Evolutionary conservation across 768 basidiomycete species (phyloP).

Genomic region (Rhizopogon vesiculosus): DNA sequence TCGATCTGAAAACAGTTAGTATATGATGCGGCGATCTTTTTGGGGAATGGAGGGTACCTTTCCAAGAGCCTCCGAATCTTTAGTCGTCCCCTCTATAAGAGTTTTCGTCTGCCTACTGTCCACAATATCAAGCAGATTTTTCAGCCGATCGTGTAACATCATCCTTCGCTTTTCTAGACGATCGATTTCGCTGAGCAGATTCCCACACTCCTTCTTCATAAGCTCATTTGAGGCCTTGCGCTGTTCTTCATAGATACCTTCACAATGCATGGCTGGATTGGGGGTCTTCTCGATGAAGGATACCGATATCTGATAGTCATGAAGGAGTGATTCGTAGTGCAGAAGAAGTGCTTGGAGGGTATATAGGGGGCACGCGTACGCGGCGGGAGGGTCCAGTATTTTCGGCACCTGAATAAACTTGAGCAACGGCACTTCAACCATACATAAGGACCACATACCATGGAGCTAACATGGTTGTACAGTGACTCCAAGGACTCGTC

Average conservation of each 20-base stretch:
- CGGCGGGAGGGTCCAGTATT: slow-evolving; percentile 34
- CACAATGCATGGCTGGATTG: slow-evolving; percentile 41
- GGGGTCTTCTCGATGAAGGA: slow-evolving; percentile 41
- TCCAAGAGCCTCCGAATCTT: slow-evolving; percentile 19
- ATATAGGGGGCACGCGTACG: slow-evolving; percentile 44
- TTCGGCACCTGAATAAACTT: slow-evolving; percentile 37
- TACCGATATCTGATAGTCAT: slow-evolving; percentile 49
- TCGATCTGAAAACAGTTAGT: too few species aligned
- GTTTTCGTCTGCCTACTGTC: slow-evolving; percentile 49
- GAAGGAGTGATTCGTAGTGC: slow-evolving; percentile 48
- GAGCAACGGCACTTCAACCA: neutral
- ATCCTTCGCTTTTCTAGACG: slow-evolving; percentile 35
- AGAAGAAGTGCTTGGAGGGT: slow-evolving; percentile 53
- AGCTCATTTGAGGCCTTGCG: slow-evolving; percentile 22
- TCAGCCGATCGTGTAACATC: slow-evolving; percentile 24
- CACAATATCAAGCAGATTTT: slow-evolving; percentile 37
- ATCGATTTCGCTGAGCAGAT: slow-evolving; percentile 44
- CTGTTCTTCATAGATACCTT: slow-evolving; percentile 4
- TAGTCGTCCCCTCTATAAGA: slow-evolving; percentile 40
- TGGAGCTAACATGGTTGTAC: slow-evolving; percentile 42
- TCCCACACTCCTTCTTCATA: slow-evolving; percentile 43
- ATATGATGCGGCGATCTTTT: slow-evolving; percentile 19
- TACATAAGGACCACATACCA: slow-evolving; percentile 33
- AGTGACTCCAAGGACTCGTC: slow-evolving; percentile 53
- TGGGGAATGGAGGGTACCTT: neutral